Evolutionary conservation across 116 monocot species (phyloP), one percentile per base, ranked within the genome.

Genomic region (Trichopus zeylanicus): DNA sequence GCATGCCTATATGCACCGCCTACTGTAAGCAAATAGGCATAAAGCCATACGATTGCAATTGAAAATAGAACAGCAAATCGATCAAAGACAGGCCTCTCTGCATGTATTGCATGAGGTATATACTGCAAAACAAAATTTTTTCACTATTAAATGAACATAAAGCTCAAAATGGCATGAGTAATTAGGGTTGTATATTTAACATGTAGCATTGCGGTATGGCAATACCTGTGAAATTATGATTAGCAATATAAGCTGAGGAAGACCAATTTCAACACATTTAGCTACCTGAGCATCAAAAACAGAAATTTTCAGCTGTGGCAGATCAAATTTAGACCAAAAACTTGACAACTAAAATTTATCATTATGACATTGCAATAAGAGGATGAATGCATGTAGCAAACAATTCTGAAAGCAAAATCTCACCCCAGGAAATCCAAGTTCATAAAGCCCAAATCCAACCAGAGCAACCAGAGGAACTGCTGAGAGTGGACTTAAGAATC

Each of bases 201-300:
- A n/a, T n/a, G n/a, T n/a, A n/a, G n/a, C n/a, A n/a, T n/a, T n/a
- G n/a, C n/a, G n/a, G 1, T n/a, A 37, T 0, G 2, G 21, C 26
- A 51, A 1, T 74, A 89, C 95, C 83, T 94, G 94, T 29, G 89
- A 94, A 46, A 94, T 71, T 38, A 78, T 46, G 27, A 95, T 60
- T 20, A 89, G 31, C n/a, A 86, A 26, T 55, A 95, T 73, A 7
- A 95, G 62, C 65, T 80, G 74, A 35, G 95, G 89, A 64, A 95
- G 86, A 5, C 95, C 89, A 70, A 95, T 84, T 62, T 95, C 95
- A 11, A 89, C 32, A 31, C 95, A 95, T 60, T 95, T 95, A 4
- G 85, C 95, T 34, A 95, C 89, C 95, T 95, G 59, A 3, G 12
- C 7, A 56, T 30, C 52, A 12, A 56, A 4, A 31, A 39, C n/a